Conservation (phyloP, 2,329 filamentous ascomycete species). For the Apiospora saccharicola region DNA sequence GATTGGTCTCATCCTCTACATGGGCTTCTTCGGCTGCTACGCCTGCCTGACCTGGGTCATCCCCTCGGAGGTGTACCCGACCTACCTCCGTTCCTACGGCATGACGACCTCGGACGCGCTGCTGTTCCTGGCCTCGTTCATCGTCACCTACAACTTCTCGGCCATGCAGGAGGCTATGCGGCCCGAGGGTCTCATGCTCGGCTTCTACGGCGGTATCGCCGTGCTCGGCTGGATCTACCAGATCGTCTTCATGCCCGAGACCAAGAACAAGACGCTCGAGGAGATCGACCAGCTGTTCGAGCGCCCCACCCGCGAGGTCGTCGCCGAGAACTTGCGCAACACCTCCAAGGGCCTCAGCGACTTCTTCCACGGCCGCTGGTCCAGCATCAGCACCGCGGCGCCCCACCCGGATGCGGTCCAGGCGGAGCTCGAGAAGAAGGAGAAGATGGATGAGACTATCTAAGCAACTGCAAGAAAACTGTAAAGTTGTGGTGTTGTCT, state of each 20-base stretch:
- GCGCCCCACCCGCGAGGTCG: constrained; percentile 67
- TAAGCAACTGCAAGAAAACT: no score
- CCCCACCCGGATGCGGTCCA: constrained; percentile 3
- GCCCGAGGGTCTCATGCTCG: constrained; percentile 69
- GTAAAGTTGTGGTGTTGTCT: no score
- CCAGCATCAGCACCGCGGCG: neutral
- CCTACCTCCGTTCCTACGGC: constrained; percentile 75
- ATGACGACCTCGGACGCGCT: constrained; percentile 75
- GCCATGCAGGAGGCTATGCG: constrained; percentile 74
- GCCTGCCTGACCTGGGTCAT: constrained; percentile 71
- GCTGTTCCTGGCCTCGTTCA: constrained; percentile 74
- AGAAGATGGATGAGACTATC: neutral
- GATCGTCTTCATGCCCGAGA: constrained; percentile 78
- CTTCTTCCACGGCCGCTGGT: constrained; percentile 32
- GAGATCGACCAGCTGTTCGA: constrained; percentile 75
- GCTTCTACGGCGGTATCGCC: constrained; percentile 79
- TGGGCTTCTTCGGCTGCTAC: constrained; percentile 73
- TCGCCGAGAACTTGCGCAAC: constrained; percentile 62
- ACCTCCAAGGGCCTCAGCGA: constrained; percentile 28
- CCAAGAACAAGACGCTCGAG: constrained; percentile 72
- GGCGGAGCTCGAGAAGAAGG: neutral
- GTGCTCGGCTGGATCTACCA: constrained; percentile 76
- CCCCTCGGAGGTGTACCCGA: constrained; percentile 75
- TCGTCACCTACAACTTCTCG: constrained; percentile 79
- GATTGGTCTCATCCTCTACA: constrained; percentile 72